Evolutionary conservation across 805 yeast species (phyloP).

Genomic region (Clavispora vitiphila): DNA sequence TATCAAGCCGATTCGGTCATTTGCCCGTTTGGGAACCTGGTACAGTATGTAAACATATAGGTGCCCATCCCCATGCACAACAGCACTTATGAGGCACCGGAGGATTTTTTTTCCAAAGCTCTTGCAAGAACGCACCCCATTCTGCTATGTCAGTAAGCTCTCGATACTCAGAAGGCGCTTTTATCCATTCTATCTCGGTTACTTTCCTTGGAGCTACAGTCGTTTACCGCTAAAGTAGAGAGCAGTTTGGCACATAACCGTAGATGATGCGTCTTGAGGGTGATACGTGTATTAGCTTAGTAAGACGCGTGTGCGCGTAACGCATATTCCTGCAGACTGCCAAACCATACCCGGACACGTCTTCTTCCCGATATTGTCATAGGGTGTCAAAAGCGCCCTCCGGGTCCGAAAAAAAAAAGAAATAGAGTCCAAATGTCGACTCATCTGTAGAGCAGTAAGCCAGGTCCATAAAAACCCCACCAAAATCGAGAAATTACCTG

Average conservation of each 20-base stretch:
- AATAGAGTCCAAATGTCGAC: background rate
- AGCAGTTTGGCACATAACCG: background rate
- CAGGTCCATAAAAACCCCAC: too few species aligned
- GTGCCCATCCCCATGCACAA: background rate
- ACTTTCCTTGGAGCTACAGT: too few species aligned
- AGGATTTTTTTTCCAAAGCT: too few species aligned
- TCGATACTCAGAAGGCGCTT: too few species aligned
- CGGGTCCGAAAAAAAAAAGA: background rate
- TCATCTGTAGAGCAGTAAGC: too few species aligned
- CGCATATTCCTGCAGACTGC: background rate
- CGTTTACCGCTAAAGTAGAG: too few species aligned
- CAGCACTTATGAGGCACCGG: too few species aligned
- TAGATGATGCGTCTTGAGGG: background rate
- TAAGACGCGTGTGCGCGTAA: conserved; percentile 4
- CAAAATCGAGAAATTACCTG: too few species aligned
- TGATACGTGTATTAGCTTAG: conserved; percentile 1
- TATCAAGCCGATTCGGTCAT: background rate
- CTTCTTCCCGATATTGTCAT: too few species aligned
- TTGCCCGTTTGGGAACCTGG: background rate
- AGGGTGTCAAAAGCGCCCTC: background rate
- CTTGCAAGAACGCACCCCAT: too few species aligned
- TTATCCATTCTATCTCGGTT: too few species aligned
- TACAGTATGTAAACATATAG: background rate
- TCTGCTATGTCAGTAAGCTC: too few species aligned
- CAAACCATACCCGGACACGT: background rate